phyloP scores from a whole-genome alignment of 371 early-diverging fungal genomes.

The Mucor mucedo region DNA sequence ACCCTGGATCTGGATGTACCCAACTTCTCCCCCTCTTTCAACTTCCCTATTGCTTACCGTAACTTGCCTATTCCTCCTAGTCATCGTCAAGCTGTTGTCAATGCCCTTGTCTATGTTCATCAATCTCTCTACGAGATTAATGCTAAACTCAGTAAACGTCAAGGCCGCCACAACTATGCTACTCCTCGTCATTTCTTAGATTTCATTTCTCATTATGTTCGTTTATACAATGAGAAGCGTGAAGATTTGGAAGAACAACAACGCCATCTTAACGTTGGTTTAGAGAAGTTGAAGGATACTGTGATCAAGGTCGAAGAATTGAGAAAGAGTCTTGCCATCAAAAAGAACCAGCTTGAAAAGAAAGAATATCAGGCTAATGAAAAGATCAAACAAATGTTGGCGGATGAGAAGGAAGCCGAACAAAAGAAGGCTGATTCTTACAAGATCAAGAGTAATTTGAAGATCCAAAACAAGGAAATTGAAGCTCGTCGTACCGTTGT shows the following conservation, averaged over 20 bases:
- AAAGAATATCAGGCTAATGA: conserved; percentile 94
- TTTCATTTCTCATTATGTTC: conserved; percentile 93
- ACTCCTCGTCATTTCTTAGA: conserved; percentile 98
- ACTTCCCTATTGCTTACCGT: conserved; percentile 82
- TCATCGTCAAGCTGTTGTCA: conserved; percentile 87
- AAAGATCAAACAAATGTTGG: conserved; percentile 95
- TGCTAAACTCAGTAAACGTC: conserved; percentile 80
- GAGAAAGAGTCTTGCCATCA: conserved; percentile 85
- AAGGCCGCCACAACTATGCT: conserved; percentile 82
- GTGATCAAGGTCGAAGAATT: conserved; percentile 96
- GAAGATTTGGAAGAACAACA: conserved; percentile 98
- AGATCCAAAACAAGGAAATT: conserved; percentile 79
- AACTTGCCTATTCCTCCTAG: conserved; percentile 75
- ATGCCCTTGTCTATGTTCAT: conserved; percentile 93
- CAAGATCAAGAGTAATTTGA: conserved; percentile 80
- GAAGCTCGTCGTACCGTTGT: conserved; percentile 83
- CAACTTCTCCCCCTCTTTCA: conserved; percentile 70
- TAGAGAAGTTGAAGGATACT: conserved; percentile 95
- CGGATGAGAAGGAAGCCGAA: conserved; percentile 96
- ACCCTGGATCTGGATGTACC: conserved; percentile 87
- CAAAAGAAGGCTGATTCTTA: conserved; percentile 86
- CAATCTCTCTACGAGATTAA: conserved; percentile 88
- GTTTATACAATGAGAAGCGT: conserved; percentile 90
- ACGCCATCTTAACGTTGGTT: conserved; percentile 96
- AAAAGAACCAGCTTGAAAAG: conserved; percentile 85